Percentiles rank a stretch among this genome's conserved stretches.
Evolutionary conservation across 208 protist species (phyloP).

Genomic region (Endotrypanum monterogeii): DNA sequence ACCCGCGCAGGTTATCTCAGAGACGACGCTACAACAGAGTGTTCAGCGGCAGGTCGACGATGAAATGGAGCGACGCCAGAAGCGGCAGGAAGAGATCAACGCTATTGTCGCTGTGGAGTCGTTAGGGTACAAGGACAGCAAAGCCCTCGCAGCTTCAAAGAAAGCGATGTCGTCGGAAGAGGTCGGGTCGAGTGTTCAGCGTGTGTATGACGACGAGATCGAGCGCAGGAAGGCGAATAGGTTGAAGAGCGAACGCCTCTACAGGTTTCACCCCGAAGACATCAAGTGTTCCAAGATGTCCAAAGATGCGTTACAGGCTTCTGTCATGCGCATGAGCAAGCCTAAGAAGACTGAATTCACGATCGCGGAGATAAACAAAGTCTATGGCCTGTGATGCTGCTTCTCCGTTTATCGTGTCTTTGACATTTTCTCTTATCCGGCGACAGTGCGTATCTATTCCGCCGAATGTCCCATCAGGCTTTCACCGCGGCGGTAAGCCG

Average conservation of each 20-base stretch:
- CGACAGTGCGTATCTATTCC: background rate
- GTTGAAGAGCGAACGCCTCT: slow-evolving; percentile 62
- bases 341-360: slow-evolving; percentile 85
- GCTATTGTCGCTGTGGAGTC: slow-evolving; percentile 15
- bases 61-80: slow-evolving; percentile 63
- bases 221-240: slow-evolving; percentile 55
- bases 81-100: slow-evolving; percentile 48
- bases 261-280: slow-evolving; percentile 51
- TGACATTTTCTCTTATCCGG: background rate
- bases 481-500: background rate
- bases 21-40: slow-evolving; percentile 65
- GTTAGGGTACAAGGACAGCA: slow-evolving; percentile 1
- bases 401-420: background rate
- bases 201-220: slow-evolving; percentile 77
- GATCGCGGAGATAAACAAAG: slow-evolving; percentile 82
- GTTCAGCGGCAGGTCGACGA: slow-evolving; percentile 77
- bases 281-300: slow-evolving; percentile 48
- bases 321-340: slow-evolving; percentile 60
- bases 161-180: slow-evolving; percentile 31
- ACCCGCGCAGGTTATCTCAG: slow-evolving; percentile 39
- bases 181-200: slow-evolving; percentile 50
- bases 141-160: background rate
- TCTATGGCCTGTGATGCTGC: slow-evolving; percentile 65
- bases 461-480: background rate
- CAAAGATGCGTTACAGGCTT: slow-evolving; percentile 61